Conservation (phyloP, 2,329 filamentous ascomycete genomes). For the Fusarium staphyleae region DNA sequence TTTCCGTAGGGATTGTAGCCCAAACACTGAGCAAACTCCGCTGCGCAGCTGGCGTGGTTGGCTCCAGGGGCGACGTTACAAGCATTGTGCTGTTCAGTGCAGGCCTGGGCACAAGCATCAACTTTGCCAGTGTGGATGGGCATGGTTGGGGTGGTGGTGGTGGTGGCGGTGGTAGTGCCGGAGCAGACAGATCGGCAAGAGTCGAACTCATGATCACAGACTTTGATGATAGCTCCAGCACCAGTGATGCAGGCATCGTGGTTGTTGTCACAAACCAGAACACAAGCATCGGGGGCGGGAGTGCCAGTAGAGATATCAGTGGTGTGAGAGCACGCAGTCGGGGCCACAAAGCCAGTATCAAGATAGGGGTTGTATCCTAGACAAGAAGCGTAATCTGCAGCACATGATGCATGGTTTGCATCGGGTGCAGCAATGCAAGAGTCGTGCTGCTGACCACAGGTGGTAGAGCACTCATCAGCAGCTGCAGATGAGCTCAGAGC, state of each 20-base stretch:
- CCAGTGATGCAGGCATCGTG: background rate
- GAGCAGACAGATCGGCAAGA: background rate
- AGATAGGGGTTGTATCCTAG: background rate
- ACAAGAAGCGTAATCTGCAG: background rate
- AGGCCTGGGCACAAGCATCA: slow-evolving; percentile 1
- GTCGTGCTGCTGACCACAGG: background rate
- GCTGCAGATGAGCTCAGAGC: slow-evolving; percentile 17
- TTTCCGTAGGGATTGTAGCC: slow-evolving; percentile 13
- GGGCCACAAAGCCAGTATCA: background rate
- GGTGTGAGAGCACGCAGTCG: background rate
- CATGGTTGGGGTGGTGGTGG: background rate
- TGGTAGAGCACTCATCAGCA: slow-evolving; percentile 3
- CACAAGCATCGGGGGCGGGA: background rate
- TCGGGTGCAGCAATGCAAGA: background rate
- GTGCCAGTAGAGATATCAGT: background rate
- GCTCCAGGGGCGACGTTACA: slow-evolving; percentile 1
- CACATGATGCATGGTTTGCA: background rate
- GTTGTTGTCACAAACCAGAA: background rate
- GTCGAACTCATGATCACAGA: background rate
- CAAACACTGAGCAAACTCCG: slow-evolving; percentile 1
- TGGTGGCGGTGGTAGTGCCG: background rate
- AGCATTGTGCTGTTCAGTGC: background rate
- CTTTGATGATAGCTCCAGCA: background rate
- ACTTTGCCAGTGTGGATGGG: background rate
- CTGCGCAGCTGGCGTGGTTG: slow-evolving; percentile 5